Conservation (phyloP, 257 asterid genomes). For the Solanum gandarillasii region DNA sequence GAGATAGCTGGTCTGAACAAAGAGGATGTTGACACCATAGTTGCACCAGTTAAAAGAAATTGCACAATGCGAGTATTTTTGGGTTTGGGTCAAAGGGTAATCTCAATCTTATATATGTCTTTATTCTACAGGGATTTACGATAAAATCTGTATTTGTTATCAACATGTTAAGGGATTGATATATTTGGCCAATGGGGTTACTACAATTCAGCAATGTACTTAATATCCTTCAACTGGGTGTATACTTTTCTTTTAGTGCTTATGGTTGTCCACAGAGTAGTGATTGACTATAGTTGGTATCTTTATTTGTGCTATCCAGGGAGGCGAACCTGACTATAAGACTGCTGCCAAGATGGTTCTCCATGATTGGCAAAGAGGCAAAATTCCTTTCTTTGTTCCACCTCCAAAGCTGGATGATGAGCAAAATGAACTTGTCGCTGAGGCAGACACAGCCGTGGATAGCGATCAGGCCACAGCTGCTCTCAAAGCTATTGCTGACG, state of each 20-base stretch:
- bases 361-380: constrained; percentile 95
- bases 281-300: not conserved
- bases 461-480: constrained; percentile 44
- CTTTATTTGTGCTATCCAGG: constrained; percentile 27
- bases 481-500: constrained; percentile 49
- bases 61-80: not conserved
- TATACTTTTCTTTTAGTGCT: not conserved
- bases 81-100: not conserved
- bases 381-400: constrained; percentile 71
- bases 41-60: not conserved
- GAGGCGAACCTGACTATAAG: constrained; percentile 88
- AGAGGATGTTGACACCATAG: not conserved
- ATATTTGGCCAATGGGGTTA: not conserved
- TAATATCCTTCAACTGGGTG: not conserved
- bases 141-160: not conserved
- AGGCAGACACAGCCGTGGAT: constrained; percentile 11
- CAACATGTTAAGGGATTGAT: not conserved
- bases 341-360: constrained; percentile 91
- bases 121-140: not conserved
- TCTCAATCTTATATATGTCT: not conserved
- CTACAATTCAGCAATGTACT: not conserved
- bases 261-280: not conserved
- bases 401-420: constrained; percentile 52
- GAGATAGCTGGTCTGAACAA: not conserved
- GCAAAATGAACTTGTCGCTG: constrained; percentile 15